phyloP scores from a whole-genome alignment of 2,329 filamentous ascomycete genomes.

The Alternaria hordeiaustralica region DNA sequence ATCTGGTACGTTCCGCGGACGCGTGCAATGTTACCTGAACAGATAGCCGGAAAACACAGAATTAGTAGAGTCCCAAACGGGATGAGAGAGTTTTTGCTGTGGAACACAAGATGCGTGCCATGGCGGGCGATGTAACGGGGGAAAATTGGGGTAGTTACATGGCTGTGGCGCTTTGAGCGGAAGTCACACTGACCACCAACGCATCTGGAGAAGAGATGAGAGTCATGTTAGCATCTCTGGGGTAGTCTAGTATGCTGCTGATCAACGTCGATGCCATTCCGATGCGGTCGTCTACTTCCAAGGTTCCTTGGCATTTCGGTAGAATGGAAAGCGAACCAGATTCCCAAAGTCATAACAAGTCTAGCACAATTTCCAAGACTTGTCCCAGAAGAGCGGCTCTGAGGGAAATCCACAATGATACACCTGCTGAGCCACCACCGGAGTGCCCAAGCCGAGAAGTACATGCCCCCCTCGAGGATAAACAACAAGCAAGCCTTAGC shows the following conservation, averaged over 20 bases:
- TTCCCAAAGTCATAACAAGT: background rate
- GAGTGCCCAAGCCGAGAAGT: background rate
- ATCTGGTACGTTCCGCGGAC: background rate
- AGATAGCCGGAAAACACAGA: background rate
- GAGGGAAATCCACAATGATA: background rate
- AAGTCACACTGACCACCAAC: background rate
- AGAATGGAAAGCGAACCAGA: background rate
- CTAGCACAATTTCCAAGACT: background rate
- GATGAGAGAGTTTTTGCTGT: background rate
- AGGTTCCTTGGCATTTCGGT: background rate
- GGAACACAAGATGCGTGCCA: background rate
- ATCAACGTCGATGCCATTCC: background rate
- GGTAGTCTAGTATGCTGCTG: background rate
- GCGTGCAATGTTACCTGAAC: background rate
- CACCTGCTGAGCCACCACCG: background rate
- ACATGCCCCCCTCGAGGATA: background rate
- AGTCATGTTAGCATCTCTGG: background rate
- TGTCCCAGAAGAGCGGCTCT: background rate
- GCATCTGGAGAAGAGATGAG: background rate
- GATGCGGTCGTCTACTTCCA: background rate
- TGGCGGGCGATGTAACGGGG: background rate
- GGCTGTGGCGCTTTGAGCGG: background rate
- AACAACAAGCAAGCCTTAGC: constrained; percentile 9
- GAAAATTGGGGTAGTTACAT: background rate
- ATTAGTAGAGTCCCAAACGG: background rate